Evolutionary conservation across 768 basidiomycete species (phyloP).

Genomic region (Boletus sp.): DNA sequence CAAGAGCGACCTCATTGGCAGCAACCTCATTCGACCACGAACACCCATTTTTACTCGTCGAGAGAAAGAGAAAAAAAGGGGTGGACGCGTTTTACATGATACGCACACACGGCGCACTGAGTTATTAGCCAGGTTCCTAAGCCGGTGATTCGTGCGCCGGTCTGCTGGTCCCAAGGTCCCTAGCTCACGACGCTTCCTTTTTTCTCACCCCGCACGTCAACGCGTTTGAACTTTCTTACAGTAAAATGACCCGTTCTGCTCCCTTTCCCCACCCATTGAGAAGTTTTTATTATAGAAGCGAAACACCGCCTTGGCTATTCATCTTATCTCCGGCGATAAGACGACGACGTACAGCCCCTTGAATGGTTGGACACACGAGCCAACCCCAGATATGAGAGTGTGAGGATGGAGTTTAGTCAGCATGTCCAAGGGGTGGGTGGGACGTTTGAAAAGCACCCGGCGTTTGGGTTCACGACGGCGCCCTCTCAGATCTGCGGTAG

Average conservation of each 20-base stretch:
- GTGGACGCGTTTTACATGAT: too few species aligned
- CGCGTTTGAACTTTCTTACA: not conserved
- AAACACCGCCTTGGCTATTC: not conserved
- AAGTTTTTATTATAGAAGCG: too few species aligned
- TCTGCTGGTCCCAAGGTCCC: not conserved
- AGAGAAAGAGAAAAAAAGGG: too few species aligned
- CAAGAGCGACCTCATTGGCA: too few species aligned
- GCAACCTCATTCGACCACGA: too few species aligned
- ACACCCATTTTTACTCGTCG: too few species aligned
- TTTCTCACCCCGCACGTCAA: not conserved
- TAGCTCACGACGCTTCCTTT: not conserved
- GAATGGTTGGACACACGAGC: not conserved
- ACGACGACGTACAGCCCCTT: not conserved
- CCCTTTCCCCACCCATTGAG: not conserved
- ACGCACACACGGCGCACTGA: too few species aligned
- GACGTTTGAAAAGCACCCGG: not conserved
- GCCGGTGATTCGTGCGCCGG: not conserved
- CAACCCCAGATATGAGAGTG: not conserved
- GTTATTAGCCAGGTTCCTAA: too few species aligned
- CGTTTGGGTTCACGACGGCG: not conserved
- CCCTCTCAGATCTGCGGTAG: conserved; percentile 1
- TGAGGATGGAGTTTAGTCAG: not conserved
- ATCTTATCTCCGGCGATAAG: conserved; percentile 4
- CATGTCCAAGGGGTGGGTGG: not conserved
- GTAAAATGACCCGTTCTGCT: not conserved